These are phyloP conservation scores for Boletus nobilissimus DNA, from an alignment of 1,284 basidiomycete genomes.

Conservation along the genomic window DNA sequence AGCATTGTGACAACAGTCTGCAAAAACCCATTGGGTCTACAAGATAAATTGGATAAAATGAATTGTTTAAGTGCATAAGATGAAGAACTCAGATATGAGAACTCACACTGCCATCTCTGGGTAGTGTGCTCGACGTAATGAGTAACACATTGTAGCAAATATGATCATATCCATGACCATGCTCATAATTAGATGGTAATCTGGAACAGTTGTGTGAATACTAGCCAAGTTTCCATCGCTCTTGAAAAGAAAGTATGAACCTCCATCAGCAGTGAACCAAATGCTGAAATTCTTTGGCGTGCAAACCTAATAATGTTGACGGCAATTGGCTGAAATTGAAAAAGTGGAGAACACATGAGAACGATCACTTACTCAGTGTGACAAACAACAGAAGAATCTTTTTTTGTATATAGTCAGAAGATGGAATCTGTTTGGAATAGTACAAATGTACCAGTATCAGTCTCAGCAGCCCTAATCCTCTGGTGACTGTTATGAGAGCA, in stretches of 20 bases:
- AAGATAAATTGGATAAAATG: background rate
- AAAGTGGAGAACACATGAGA: background rate
- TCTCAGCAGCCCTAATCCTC: constrained; percentile 27
- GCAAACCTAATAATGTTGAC: constrained; percentile 34
- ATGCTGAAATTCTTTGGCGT: constrained; percentile 37
- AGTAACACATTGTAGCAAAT: constrained; percentile 41
- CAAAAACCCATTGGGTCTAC: constrained; percentile 34
- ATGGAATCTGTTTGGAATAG: too few relatives aligned
- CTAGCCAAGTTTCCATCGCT: background rate
- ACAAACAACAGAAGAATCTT: constrained; percentile 38
- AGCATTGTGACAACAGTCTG: constrained; percentile 28
- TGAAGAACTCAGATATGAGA: background rate
- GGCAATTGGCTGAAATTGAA: background rate
- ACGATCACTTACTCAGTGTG: constrained; percentile 34
- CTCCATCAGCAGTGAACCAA: constrained; percentile 36
- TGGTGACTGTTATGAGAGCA: constrained; percentile 32
- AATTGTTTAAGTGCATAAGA: background rate
- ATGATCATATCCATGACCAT: constrained; percentile 42
- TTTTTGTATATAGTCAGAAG: constrained; percentile 15
- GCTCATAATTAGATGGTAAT: constrained; percentile 34
- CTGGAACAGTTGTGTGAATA: constrained; percentile 21
- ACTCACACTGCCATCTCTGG: constrained; percentile 46
- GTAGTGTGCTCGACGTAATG: constrained; percentile 43
- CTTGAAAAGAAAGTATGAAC: constrained; percentile 27
- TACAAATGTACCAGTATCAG: constrained; percentile 32